Percentiles rank a stretch among this genome's conserved stretches.
phyloP scores from a whole-genome alignment of 495 filamentous ascomycete species.

The Aspergillus kassunensis region DNA sequence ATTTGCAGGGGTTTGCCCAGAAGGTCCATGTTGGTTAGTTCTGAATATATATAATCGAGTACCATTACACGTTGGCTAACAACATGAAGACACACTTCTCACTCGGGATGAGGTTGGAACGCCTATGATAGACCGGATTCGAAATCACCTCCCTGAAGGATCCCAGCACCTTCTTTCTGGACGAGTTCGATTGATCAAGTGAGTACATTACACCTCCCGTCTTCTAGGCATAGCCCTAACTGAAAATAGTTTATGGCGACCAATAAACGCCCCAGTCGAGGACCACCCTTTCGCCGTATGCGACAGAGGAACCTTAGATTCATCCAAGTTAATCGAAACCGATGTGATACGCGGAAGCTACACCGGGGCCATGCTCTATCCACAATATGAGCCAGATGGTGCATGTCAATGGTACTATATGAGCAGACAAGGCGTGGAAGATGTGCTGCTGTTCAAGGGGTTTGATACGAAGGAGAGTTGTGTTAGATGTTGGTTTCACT shows the following conservation, averaged over 20 bases:
- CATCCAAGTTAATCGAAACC: constrained; percentile 22
- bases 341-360: constrained; percentile 22
- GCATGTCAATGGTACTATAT: constrained; percentile 28
- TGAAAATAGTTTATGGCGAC: constrained; percentile 27
- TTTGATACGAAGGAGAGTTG: constrained; percentile 22
- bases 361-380: constrained; percentile 22
- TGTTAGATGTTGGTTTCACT: constrained; percentile 6
- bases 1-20: constrained; percentile 12
- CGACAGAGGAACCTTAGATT: constrained; percentile 23
- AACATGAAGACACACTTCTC: constrained; percentile 10
- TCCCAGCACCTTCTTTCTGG: constrained; percentile 9
- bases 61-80: not conserved
- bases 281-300: constrained; percentile 32
- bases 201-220: too few species aligned
- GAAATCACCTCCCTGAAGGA: constrained; percentile 14
- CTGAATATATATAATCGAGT: not conserved
- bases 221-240: not conserved
- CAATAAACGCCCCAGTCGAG: constrained; percentile 20
- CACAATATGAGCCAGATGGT: constrained; percentile 14
- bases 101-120: constrained; percentile 10
- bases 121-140: constrained; percentile 13
- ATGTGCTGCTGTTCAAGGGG: constrained; percentile 31
- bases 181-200: constrained; percentile 19
- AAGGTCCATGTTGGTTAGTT: constrained; percentile 22
- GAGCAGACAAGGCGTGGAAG: constrained; percentile 22